Percentiles rank a stretch among this genome's conserved stretches.
phyloP scores from a whole-genome alignment of 805 yeast species.

The Barnettozyma californica region DNA sequence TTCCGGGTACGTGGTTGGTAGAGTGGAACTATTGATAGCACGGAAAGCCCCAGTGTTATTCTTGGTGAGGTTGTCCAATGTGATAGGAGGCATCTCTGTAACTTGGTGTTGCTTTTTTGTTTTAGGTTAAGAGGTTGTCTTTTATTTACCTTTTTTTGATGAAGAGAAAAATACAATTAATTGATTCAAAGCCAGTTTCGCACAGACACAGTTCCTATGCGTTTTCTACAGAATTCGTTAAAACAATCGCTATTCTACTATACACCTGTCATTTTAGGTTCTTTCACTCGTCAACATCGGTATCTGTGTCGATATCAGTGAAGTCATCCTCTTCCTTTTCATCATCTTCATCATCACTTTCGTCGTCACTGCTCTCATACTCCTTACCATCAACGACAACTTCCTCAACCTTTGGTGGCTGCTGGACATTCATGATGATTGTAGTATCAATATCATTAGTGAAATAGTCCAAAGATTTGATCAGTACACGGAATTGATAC shows the following conservation, averaged over 20 bases:
- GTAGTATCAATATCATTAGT: slow-evolving; percentile 77
- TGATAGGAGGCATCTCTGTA: slow-evolving; percentile 27
- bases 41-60: slow-evolving; percentile 57
- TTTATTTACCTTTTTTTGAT: slow-evolving; percentile 26
- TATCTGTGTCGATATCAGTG: slow-evolving; percentile 58
- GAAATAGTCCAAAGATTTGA: slow-evolving; percentile 73
- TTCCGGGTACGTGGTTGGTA: slow-evolving; percentile 49
- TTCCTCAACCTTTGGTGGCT: slow-evolving; percentile 43
- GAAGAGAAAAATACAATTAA: slow-evolving; percentile 11
- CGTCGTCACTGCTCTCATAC: slow-evolving; percentile 37
- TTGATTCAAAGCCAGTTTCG: no score
- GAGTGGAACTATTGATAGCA: slow-evolving; percentile 45
- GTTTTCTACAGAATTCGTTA: no score
- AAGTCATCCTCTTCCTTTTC: slow-evolving; percentile 38
- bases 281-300: slow-evolving; percentile 42
- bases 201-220: no score
- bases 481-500: slow-evolving; percentile 60
- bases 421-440: slow-evolving; percentile 61
- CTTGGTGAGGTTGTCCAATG: slow-evolving; percentile 52
- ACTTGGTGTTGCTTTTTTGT: neutral
- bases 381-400: slow-evolving; percentile 49
- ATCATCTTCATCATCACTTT: slow-evolving; percentile 39
- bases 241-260: neutral
- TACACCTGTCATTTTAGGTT: neutral
- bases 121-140: neutral